Evolutionary conservation across 257 asterid genomes (phyloP).

Genomic region (Penstemon eatonii): DNA sequence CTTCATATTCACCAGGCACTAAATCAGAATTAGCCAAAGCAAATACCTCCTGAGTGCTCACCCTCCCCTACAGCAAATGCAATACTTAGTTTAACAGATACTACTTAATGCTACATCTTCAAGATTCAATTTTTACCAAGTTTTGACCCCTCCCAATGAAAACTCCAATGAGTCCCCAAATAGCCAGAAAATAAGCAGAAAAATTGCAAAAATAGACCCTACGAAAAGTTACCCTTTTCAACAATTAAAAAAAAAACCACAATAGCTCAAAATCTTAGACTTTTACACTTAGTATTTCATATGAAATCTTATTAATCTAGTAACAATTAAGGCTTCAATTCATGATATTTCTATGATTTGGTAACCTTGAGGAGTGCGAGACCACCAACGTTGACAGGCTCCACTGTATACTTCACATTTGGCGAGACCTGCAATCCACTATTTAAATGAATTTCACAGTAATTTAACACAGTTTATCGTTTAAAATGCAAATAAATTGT

Average conservation of each 20-base stretch:
- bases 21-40: slow-evolving; percentile 80
- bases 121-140: neutral
- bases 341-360: neutral
- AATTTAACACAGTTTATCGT: neutral
- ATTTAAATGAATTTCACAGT: slow-evolving; percentile 2
- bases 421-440: slow-evolving; percentile 48
- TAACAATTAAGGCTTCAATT: neutral
- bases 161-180: neutral
- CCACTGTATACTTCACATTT: slow-evolving; percentile 48
- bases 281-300: neutral
- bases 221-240: neutral
- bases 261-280: neutral
- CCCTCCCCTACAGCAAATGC: slow-evolving; percentile 71
- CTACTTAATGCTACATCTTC: neutral
- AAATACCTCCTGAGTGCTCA: slow-evolving; percentile 84
- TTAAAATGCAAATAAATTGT: neutral
- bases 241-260: neutral
- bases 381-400: slow-evolving; percentile 70
- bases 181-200: neutral
- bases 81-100: slow-evolving; percentile 5
- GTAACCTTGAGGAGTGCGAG: slow-evolving; percentile 73
- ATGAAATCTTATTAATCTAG: neutral
- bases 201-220: neutral
- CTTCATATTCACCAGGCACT: slow-evolving; percentile 97
- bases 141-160: neutral